Evolutionary conservation across 1,139 yeast species (phyloP).

Genomic region (Zygoascus hellenicus): DNA sequence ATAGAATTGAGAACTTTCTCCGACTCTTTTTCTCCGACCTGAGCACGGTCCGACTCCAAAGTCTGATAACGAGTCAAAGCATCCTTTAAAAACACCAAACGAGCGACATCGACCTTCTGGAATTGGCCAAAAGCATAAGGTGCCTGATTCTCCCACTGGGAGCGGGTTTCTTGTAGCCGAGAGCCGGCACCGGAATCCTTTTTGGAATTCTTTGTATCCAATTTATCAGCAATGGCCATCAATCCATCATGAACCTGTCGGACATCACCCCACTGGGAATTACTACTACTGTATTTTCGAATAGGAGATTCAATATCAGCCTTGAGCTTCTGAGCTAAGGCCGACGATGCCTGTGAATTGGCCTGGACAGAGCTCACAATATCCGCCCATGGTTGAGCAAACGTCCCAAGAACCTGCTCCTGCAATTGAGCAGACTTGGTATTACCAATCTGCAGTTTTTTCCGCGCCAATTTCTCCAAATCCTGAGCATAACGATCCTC

Average conservation of each 20-base stretch:
- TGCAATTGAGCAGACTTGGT: constrained; percentile 10
- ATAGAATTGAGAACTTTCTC: constrained; percentile 65
- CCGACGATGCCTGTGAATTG: constrained; percentile 27
- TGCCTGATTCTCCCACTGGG: constrained; percentile 68
- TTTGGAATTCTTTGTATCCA: constrained; percentile 17
- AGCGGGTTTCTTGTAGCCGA: constrained; percentile 23
- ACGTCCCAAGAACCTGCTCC: constrained; percentile 28
- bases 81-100: constrained; percentile 64
- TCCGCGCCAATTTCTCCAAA: constrained; percentile 30
- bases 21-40: constrained; percentile 35
- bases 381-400: constrained; percentile 32
- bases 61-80: constrained; percentile 67
- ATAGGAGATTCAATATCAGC: constrained; percentile 34
- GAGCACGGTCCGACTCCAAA: constrained; percentile 35
- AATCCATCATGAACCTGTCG: constrained; percentile 29
- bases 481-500: constrained; percentile 34
- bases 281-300: constrained; percentile 21
- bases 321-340: constrained; percentile 29
- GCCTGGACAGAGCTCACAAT: constrained; percentile 27
- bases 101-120: constrained; percentile 64
- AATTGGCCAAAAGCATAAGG: constrained; percentile 72
- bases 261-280: constrained; percentile 30
- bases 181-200: constrained; percentile 22
- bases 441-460: constrained; percentile 13
- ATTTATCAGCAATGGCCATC: constrained; percentile 23